Percentiles rank a stretch among this genome's conserved stretches.
Conservation (phyloP, 257 asterid species). For the Datura wrightii region DNA sequence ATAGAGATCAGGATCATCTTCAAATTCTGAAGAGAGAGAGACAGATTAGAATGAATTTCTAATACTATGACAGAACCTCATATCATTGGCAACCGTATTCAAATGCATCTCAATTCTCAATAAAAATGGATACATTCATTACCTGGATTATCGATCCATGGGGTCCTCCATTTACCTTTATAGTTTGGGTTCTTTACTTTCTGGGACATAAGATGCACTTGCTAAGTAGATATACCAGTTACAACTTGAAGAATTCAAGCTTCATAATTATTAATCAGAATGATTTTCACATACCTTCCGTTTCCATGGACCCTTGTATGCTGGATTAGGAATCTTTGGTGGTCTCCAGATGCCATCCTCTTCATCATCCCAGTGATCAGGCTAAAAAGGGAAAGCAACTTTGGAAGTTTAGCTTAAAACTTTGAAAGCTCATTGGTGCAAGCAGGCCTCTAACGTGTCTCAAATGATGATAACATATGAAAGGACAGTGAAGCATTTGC, state of each 20-base stretch:
- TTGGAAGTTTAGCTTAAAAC: background rate
- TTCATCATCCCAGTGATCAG: constrained; percentile 46
- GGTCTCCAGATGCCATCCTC: constrained; percentile 43
- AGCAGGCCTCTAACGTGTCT: background rate
- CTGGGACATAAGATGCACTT: constrained; percentile 25
- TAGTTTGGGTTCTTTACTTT: constrained; percentile 43
- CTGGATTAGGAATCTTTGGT: constrained; percentile 42
- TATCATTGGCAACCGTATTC: background rate
- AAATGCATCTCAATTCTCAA: background rate
- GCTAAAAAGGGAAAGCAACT: constrained; percentile 28
- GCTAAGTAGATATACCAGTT: constrained; percentile 21
- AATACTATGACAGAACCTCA: background rate
- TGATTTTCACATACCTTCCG: constrained; percentile 33
- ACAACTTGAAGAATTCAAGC: constrained; percentile 20
- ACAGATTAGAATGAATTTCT: constrained; percentile 23
- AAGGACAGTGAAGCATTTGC: background rate
- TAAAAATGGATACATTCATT: constrained; percentile 20
- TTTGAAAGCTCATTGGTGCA: constrained; percentile 7
- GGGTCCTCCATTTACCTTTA: constrained; percentile 47
- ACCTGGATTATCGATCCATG: constrained; percentile 46
- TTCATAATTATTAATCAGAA: background rate
- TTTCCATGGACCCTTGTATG: constrained; percentile 43
- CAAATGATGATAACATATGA: background rate
- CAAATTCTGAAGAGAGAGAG: constrained; percentile 36
- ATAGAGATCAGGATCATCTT: constrained; percentile 46